phyloP scores from a whole-genome alignment of 768 basidiomycete species.

The Pulveroboletus sp. region DNA sequence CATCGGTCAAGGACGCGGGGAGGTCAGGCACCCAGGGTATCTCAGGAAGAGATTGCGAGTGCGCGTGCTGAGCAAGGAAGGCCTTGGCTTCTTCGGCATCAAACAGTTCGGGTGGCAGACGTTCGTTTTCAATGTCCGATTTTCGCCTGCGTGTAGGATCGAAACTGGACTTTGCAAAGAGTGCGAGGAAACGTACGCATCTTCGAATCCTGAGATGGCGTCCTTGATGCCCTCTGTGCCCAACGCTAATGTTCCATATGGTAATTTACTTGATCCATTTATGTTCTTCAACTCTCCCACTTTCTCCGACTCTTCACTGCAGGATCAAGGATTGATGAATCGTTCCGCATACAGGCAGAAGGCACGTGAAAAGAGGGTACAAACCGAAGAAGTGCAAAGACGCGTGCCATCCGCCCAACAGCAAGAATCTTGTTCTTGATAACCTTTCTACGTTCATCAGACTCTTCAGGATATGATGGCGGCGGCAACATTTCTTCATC shows the following conservation, averaged over 20 bases:
- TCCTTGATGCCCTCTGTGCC: slow-evolving; percentile 95
- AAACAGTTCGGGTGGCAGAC: slow-evolving; percentile 92
- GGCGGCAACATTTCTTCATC: slow-evolving; percentile 42
- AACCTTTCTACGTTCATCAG: slow-evolving; percentile 73
- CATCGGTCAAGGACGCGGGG: slow-evolving; percentile 39
- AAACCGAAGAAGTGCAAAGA: slow-evolving; percentile 92
- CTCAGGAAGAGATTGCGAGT: slow-evolving; percentile 42
- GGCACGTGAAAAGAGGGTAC: slow-evolving; percentile 25
- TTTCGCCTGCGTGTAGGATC: slow-evolving; percentile 59
- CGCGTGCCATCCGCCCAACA: slow-evolving; percentile 92
- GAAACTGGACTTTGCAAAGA: not conserved
- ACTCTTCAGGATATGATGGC: slow-evolving; percentile 38
- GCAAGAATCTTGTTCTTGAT: slow-evolving; percentile 99
- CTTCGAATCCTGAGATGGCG: slow-evolving; percentile 88
- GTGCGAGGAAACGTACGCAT: slow-evolving; percentile 65
- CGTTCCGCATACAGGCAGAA: not conserved
- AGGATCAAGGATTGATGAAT: not conserved
- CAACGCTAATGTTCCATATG: slow-evolving; percentile 77
- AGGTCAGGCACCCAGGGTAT: slow-evolving; percentile 45
- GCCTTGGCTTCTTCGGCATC: slow-evolving; percentile 72
- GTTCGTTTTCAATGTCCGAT: slow-evolving; percentile 98
- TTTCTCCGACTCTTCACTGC: slow-evolving; percentile 94
- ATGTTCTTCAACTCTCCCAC: slow-evolving; percentile 96
- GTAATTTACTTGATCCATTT: slow-evolving; percentile 69
- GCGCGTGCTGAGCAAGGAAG: slow-evolving; percentile 38